Conservation (phyloP, 805 yeast species). For the Candida endomychidarum region DNA sequence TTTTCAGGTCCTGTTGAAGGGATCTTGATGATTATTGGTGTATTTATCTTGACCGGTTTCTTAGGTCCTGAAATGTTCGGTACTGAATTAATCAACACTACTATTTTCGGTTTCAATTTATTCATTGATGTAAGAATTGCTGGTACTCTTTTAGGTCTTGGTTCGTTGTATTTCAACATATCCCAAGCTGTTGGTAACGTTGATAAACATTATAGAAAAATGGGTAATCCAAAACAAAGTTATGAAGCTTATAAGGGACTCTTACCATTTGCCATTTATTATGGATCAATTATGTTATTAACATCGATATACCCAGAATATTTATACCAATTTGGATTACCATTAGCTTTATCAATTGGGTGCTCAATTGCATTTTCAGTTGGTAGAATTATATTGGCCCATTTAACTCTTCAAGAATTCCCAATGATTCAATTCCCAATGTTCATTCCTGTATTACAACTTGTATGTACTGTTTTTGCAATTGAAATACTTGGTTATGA, state of each 20-base stretch:
- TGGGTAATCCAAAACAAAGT: conserved; percentile 33
- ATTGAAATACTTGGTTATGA: conserved; percentile 38
- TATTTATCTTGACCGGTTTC: conserved; percentile 63
- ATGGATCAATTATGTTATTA: conserved; percentile 47
- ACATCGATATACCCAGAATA: conserved; percentile 52
- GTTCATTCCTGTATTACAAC: conserved; percentile 59
- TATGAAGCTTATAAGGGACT: conserved; percentile 51
- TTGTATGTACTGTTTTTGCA: conserved; percentile 33
- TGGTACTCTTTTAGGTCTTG: conserved; percentile 47
- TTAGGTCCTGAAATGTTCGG: conserved; percentile 73
- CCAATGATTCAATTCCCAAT: conserved; percentile 73
- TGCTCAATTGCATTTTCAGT: conserved; percentile 78
- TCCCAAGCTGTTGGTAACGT: conserved; percentile 67
- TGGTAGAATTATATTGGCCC: conserved; percentile 88
- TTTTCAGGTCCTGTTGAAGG: conserved; percentile 97
- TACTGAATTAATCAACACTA: conserved; percentile 29
- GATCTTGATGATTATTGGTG: conserved; percentile 57
- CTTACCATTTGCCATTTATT: conserved; percentile 64
- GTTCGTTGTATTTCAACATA: conserved; percentile 63
- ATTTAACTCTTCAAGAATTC: conserved; percentile 75
- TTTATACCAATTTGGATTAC: conserved; percentile 45
- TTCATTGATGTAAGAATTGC: conserved; percentile 14
- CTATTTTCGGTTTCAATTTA: conserved; percentile 29
- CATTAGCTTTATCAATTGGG: conserved; percentile 70
- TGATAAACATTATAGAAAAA: conserved; percentile 40